Conservation (phyloP, 371 early-diverging fungal species). For the Lichtheimia corymbifera region DNA sequence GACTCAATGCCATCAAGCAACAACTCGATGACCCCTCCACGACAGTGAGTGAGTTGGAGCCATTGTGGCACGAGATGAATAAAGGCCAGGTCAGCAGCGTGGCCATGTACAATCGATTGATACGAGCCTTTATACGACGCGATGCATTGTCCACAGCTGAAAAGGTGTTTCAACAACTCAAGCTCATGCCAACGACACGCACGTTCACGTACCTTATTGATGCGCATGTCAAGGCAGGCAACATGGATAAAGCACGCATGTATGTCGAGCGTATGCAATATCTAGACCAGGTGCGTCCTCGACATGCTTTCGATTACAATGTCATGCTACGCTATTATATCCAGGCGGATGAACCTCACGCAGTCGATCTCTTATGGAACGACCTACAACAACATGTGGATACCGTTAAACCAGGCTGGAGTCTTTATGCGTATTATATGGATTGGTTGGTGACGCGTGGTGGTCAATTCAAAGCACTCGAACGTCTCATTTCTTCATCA, state of each 20-base stretch:
- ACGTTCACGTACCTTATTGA: constrained; percentile 39
- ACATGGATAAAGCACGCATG: constrained; percentile 18
- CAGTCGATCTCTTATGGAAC: constrained; percentile 44
- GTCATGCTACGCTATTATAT: constrained; percentile 33
- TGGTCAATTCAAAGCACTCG: too few relatives aligned
- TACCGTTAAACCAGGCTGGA: constrained; percentile 24
- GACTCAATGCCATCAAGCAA: constrained; percentile 21
- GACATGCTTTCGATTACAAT: constrained; percentile 34
- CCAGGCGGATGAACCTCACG: constrained; percentile 27
- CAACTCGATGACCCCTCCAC: constrained; percentile 26
- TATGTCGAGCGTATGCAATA: constrained; percentile 34
- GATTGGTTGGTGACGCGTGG: constrained; percentile 19
- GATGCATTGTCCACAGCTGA: constrained; percentile 25
- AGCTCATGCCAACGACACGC: constrained; percentile 36
- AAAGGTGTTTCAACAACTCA: constrained; percentile 19
- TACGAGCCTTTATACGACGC: constrained; percentile 31
- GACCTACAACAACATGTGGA: constrained; percentile 28
- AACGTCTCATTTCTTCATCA: too few relatives aligned
- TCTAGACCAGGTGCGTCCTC: constrained; percentile 15
- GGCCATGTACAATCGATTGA: constrained; percentile 39
- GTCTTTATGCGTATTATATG: constrained; percentile 29
- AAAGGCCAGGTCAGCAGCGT: constrained; percentile 17
- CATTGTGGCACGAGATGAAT: constrained; percentile 24
- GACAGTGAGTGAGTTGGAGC: constrained; percentile 15
- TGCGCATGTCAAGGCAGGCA: constrained; percentile 26